Evolutionary conservation across 257 asterid genomes (phyloP).

Genomic region (Solanum acaule): DNA sequence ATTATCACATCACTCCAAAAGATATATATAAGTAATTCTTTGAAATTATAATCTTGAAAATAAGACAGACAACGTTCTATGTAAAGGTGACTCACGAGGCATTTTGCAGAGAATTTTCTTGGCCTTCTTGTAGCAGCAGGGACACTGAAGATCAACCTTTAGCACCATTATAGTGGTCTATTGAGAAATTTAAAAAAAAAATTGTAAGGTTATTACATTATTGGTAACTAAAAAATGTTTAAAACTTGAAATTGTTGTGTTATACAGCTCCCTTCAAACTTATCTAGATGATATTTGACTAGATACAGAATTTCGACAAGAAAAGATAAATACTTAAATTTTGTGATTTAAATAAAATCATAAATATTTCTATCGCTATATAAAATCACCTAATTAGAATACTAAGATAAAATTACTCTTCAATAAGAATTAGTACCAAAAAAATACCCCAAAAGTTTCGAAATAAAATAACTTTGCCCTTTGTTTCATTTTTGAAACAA

Average conservation of each 20-base stretch:
- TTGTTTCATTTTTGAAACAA: background rate
- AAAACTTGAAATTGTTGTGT: background rate
- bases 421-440: background rate
- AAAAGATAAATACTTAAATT: background rate
- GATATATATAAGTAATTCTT: background rate
- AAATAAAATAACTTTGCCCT: background rate
- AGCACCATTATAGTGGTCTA: slow-evolving; percentile 64
- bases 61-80: background rate
- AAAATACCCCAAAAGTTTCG: background rate
- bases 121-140: slow-evolving; percentile 79
- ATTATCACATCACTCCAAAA: background rate
- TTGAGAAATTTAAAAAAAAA: background rate
- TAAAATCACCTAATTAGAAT: background rate
- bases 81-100: slow-evolving; percentile 46
- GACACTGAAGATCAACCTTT: slow-evolving; percentile 75
- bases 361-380: background rate
- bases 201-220: background rate
- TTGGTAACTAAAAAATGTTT: background rate
- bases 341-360: background rate
- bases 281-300: background rate
- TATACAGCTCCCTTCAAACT: rapidly evolving
- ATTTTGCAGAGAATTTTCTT: slow-evolving; percentile 67
- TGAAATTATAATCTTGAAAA: background rate
- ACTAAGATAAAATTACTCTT: background rate
- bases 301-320: background rate